phyloP scores from a whole-genome alignment of 108 stramenopile species.

The Parietichytrium sp. region DNA sequence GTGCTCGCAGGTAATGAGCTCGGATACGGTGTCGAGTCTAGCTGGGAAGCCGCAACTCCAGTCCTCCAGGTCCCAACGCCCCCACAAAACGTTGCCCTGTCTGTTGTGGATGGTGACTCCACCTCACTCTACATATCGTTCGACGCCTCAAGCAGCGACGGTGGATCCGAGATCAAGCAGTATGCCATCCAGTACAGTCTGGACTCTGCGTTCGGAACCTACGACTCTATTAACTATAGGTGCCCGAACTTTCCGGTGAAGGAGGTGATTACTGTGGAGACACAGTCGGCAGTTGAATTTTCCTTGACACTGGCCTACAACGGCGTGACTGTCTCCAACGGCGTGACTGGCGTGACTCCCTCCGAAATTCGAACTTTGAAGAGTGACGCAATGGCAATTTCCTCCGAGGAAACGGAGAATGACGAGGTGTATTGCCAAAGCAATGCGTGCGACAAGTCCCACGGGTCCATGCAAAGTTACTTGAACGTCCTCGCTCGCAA shows the following conservation, averaged over 20 bases:
- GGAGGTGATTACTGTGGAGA: conserved; percentile 26
- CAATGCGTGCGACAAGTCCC: conserved; percentile 39
- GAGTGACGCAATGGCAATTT: background rate
- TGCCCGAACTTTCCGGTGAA: conserved; percentile 61
- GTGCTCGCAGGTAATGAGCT: conserved; percentile 71
- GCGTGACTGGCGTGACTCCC: background rate
- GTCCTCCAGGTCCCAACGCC: conserved; percentile 66
- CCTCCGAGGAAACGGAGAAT: conserved; percentile 41
- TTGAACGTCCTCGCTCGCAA: conserved; percentile 57
- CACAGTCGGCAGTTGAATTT: background rate
- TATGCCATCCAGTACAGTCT: conserved; percentile 78
- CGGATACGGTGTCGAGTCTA: conserved; percentile 63
- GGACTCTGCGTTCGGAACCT: conserved; percentile 68
- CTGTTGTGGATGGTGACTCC: conserved; percentile 66
- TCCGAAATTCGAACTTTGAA: background rate
- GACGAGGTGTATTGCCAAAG: conserved; percentile 51
- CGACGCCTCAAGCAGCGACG: conserved; percentile 62
- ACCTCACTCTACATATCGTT: conserved; percentile 63
- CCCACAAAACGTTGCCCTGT: conserved; percentile 62
- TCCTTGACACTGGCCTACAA: background rate
- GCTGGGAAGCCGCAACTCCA: conserved; percentile 55
- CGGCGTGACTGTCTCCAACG: background rate
- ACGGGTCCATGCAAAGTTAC: conserved; percentile 75
- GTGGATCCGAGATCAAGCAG: conserved; percentile 66
- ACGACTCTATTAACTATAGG: conserved; percentile 66